Evolutionary conservation across 352 stramenopile genomes (phyloP).

Genomic region (Phytophthora citricola): DNA sequence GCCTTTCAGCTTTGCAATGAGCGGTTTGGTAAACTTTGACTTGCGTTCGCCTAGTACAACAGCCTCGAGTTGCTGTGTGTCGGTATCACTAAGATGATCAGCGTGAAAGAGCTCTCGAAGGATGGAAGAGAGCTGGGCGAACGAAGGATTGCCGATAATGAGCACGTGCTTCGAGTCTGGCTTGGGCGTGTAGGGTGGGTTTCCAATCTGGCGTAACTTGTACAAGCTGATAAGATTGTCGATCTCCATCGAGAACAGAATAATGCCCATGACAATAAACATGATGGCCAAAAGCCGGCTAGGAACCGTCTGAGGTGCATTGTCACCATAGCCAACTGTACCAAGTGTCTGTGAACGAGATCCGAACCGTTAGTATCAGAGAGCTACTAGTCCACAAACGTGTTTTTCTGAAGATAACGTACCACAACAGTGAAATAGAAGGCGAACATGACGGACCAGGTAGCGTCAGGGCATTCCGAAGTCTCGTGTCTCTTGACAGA

Average conservation of each 20-base stretch:
- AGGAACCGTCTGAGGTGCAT: constrained; percentile 82
- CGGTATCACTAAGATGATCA: constrained; percentile 63
- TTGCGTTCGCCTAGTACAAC: constrained; percentile 76
- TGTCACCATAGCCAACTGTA: constrained; percentile 90
- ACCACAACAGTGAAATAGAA: constrained; percentile 91
- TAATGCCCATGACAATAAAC: constrained; percentile 90
- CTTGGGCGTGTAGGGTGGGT: constrained; percentile 77
- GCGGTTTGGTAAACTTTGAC: constrained; percentile 73
- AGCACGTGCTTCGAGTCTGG: constrained; percentile 75
- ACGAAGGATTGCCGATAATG: constrained; percentile 86
- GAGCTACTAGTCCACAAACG: background rate
- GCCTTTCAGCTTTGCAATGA: constrained; percentile 74
- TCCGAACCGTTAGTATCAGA: too few relatives aligned
- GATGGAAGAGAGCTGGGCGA: constrained; percentile 82
- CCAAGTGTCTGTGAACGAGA: constrained; percentile 66
- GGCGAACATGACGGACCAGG: constrained; percentile 90
- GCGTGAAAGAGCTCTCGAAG: constrained; percentile 90
- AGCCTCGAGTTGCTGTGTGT: constrained; percentile 63
- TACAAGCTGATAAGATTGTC: constrained; percentile 90
- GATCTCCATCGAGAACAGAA: constrained; percentile 91
- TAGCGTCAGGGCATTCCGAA: constrained; percentile 58
- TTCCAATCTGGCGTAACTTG: constrained; percentile 81
- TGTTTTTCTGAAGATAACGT: constrained; percentile 25
- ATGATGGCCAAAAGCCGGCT: constrained; percentile 86
- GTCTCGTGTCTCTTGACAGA: constrained; percentile 59